phyloP scores from a whole-genome alignment of 768 basidiomycete species.

The Tubosaeta sp. region DNA sequence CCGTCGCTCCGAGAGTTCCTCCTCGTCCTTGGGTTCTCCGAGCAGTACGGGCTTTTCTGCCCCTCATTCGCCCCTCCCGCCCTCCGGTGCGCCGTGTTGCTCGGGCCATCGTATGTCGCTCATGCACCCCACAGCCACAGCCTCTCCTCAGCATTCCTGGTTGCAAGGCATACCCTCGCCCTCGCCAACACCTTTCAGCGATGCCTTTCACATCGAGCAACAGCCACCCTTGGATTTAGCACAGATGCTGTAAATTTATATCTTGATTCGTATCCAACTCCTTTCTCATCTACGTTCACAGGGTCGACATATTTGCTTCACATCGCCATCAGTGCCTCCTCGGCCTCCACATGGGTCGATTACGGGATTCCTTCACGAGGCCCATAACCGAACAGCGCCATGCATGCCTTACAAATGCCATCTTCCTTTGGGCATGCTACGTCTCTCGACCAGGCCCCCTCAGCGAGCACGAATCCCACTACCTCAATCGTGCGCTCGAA shows the following conservation, averaged over 20 bases:
- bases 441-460: conserved; percentile 69
- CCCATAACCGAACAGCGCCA: conserved; percentile 62
- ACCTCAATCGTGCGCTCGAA: conserved; percentile 60
- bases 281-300: conserved; percentile 27
- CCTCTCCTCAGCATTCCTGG: conserved; percentile 54
- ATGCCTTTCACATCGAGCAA: conserved; percentile 42
- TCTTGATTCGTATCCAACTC: conserved; percentile 5
- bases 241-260: conserved; percentile 56
- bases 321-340: conserved; percentile 74
- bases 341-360: conserved; percentile 61
- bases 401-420: conserved; percentile 72
- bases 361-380: conserved; percentile 56
- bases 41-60: conserved; percentile 47
- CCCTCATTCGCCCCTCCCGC: conserved; percentile 57
- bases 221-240: conserved; percentile 57
- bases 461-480: conserved; percentile 68
- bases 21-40: conserved; percentile 53
- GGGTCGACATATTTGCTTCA: conserved; percentile 70
- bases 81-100: conserved; percentile 39
- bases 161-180: conserved; percentile 45
- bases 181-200: conserved; percentile 51
- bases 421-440: conserved; percentile 82
- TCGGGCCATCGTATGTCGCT: not conserved
- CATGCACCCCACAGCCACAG: conserved; percentile 32
- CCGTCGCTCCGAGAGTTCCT: conserved; percentile 43